Percentiles rank a stretch among this genome's conserved stretches.
Conservation (phyloP, 2,329 filamentous ascomycete species). For the Bipolaris oryzae region DNA sequence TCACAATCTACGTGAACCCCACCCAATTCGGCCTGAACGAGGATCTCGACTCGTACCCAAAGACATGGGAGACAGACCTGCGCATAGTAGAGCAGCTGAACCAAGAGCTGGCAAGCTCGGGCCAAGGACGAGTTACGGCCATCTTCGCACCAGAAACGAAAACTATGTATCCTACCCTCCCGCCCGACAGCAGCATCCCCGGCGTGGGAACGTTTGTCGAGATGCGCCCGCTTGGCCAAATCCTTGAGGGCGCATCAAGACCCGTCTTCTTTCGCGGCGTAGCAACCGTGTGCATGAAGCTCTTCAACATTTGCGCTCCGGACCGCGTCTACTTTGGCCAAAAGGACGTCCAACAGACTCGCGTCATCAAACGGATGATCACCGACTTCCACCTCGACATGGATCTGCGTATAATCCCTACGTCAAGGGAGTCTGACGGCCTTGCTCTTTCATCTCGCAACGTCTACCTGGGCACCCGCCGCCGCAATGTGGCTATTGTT, state of each 20-base stretch:
- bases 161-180: conserved; percentile 87
- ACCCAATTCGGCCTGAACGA: conserved; percentile 92
- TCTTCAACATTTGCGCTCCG: conserved; percentile 81
- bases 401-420: conserved; percentile 74
- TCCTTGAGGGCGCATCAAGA: conserved; percentile 82
- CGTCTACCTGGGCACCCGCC: conserved; percentile 81
- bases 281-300: conserved; percentile 93
- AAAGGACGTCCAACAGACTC: conserved; percentile 96
- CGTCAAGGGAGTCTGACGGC: conserved; percentile 77
- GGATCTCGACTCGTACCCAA: conserved; percentile 86
- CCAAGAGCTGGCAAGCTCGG: conserved; percentile 65
- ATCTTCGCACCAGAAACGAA: conserved; percentile 84
- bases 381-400: conserved; percentile 83
- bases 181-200: conserved; percentile 71
- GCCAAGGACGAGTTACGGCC: conserved; percentile 71
- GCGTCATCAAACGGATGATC: conserved; percentile 85
- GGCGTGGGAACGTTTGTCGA: conserved; percentile 89
- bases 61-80: conserved; percentile 83
- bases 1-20: conserved; percentile 94
- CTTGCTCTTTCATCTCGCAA: conserved; percentile 92
- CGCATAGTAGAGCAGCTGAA: conserved; percentile 71
- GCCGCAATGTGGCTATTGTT: conserved; percentile 74
- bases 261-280: conserved; percentile 97
- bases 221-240: conserved; percentile 80
- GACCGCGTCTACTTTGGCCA: conserved; percentile 92